Evolutionary conservation across 805 yeast species (phyloP), one percentile per base, ranked within the genome.

Genomic region (Scheffersomyces coipomensis): DNA sequence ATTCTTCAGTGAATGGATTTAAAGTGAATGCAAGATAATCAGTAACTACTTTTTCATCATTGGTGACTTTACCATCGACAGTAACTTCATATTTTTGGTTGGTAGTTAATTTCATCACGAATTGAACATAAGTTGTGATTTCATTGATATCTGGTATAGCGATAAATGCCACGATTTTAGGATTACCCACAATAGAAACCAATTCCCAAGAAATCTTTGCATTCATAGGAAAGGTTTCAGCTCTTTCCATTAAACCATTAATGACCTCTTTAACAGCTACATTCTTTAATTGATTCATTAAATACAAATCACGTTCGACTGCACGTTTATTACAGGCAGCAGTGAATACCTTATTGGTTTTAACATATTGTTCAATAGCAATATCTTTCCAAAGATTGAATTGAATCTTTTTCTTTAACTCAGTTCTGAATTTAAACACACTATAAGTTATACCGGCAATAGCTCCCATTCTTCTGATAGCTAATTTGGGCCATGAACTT

Each of bases 351-450:
- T 81, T 80, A 64, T 90, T 88, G n/a, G 87, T 83, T 41, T 78
- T 77, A 21, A 84, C 85, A 59, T 81, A 89, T 36, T 70, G 71
- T 49, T 88, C 88, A 50, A 90, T 80, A 6, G 95, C 95, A 22
- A 74, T 75, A 61, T 88, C 91, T 60, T 86, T 87, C 96, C 96
- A 90, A 43, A 81, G 76, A 23, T 90, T 87, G 60, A 80, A 84
- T 40, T 75, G 56, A 27, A 80, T 77, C 19, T 60, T 62, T 43
- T 62, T 55, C 27, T 61, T 60, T 26, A 73, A 64, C 35, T 69
- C 75, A 31, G 60, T 55, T 59, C 66, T 73, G 52, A 62, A 76
- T 46, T 70, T 70, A 39, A 68, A 72, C 3, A 75, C 68, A 43
- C 69, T 73, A 38, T 71, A 71, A 31, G 89, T 81, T 58, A 84